Conservation (phyloP, 345 rosid genomes). For the Zanthoxylum bungeanum region DNA sequence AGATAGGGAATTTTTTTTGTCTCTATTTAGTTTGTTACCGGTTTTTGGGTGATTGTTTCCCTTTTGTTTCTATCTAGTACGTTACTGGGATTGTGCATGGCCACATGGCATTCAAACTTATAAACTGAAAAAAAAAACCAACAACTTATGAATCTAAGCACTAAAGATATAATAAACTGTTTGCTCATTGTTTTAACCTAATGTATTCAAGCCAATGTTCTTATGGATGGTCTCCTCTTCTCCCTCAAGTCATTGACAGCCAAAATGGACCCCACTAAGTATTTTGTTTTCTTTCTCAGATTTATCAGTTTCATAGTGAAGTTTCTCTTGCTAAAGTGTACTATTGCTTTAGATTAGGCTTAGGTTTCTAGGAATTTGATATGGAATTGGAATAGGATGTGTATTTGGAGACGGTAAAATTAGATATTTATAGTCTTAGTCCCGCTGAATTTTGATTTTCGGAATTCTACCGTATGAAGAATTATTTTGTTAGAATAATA, state of each 20-base stretch:
- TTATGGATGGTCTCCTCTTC: conserved; percentile 98
- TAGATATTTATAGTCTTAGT: no score
- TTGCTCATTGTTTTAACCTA: no score
- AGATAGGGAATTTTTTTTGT: no score
- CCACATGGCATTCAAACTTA: no score
- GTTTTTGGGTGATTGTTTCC: no score
- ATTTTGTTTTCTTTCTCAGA: background rate
- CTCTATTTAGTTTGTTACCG: no score
- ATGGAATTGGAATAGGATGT: background rate
- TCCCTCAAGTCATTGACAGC: conserved; percentile 94
- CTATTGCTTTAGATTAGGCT: background rate
- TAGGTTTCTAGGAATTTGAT: background rate
- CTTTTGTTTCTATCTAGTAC: no score
- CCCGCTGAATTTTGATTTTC: background rate
- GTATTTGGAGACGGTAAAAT: no score
- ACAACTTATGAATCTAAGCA: no score
- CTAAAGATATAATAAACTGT: no score
- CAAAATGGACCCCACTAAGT: conserved; percentile 79
- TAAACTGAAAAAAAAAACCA: no score
- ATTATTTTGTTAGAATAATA: background rate
- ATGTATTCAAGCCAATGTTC: conserved; percentile 91
- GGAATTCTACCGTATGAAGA: background rate
- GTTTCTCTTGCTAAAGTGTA: background rate
- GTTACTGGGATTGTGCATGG: no score
- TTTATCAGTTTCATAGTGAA: background rate